A percentile compares a stretch with the other conserved stretches of the same genome.
Evolutionary conservation across 1,284 basidiomycete genomes (phyloP).

Genomic region (Dichomitus squalens): DNA sequence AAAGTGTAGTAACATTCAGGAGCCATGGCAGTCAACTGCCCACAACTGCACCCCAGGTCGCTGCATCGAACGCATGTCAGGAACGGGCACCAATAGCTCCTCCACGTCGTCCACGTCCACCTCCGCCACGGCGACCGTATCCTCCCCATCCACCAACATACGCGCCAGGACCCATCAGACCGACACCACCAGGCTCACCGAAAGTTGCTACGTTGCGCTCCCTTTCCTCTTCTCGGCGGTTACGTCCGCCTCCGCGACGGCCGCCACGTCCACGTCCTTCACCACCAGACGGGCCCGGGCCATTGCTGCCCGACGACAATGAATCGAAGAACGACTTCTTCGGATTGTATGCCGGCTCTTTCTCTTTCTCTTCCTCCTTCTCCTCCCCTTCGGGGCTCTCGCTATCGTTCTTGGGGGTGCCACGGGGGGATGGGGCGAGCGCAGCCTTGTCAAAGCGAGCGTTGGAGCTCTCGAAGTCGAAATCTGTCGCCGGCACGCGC

Average conservation of each 20-base stretch:
- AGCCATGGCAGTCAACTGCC: slow-evolving; percentile 1
- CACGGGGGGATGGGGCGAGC: slow-evolving; percentile 35
- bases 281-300: slow-evolving; percentile 30
- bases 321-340: slow-evolving; percentile 79
- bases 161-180: slow-evolving; percentile 66
- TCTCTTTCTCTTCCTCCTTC: slow-evolving; percentile 31
- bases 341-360: slow-evolving; percentile 67
- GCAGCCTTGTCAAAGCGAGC: slow-evolving; percentile 77
- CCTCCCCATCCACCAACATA: slow-evolving; percentile 59
- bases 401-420: slow-evolving; percentile 29
- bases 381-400: slow-evolving; percentile 26
- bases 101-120: slow-evolving; percentile 40
- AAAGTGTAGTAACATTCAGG: slow-evolving; percentile 1
- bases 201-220: slow-evolving; percentile 82
- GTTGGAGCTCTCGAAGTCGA: slow-evolving; percentile 75
- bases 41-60: background rate
- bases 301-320: slow-evolving; percentile 54
- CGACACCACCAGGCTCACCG: slow-evolving; percentile 77
- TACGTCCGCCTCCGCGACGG: slow-evolving; percentile 56
- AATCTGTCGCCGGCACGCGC: slow-evolving; percentile 66
- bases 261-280: slow-evolving; percentile 39
- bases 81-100: slow-evolving; percentile 25
- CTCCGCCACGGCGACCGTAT: slow-evolving; percentile 48
- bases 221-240: slow-evolving; percentile 75
- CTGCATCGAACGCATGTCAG: background rate